Conservation (phyloP, 495 filamentous ascomycete species). For the Aspergillus affinis region DNA sequence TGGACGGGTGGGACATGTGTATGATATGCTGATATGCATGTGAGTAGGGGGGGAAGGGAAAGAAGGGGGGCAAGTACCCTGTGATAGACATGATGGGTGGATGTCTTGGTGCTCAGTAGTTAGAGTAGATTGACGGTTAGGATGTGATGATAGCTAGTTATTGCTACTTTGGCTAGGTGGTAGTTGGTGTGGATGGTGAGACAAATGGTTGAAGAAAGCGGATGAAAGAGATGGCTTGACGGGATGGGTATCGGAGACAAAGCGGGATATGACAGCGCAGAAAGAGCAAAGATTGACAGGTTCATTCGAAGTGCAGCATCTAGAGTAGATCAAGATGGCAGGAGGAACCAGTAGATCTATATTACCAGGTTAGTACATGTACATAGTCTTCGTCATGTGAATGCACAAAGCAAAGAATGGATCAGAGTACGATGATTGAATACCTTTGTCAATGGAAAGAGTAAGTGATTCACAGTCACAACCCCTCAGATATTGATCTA, state of each 20-base stretch:
- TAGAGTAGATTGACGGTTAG: no score
- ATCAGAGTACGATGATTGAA: no score
- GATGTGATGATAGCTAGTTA: background rate
- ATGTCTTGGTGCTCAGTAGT: background rate
- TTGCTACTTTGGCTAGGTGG: background rate
- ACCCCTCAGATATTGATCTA: no score
- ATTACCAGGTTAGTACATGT: background rate
- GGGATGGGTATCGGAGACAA: background rate
- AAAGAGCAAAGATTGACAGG: background rate
- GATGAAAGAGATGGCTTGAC: background rate
- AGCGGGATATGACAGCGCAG: background rate
- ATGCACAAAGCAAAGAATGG: background rate
- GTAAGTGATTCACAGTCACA: no score
- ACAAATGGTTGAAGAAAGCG: background rate
- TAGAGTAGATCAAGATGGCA: background rate
- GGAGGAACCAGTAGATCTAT: background rate
- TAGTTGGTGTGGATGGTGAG: background rate
- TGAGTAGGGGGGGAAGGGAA: background rate
- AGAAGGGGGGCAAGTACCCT: constrained; percentile 26
- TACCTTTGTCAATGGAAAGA: no score
- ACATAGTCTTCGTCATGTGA: background rate
- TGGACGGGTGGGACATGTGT: background rate
- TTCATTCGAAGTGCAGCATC: background rate
- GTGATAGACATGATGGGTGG: constrained; percentile 32
- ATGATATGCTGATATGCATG: background rate